Evolutionary conservation across 2,329 filamentous ascomycete genomes (phyloP), one percentile per base, ranked within the genome.

Genomic region (Mycosphaerella sp.): DNA sequence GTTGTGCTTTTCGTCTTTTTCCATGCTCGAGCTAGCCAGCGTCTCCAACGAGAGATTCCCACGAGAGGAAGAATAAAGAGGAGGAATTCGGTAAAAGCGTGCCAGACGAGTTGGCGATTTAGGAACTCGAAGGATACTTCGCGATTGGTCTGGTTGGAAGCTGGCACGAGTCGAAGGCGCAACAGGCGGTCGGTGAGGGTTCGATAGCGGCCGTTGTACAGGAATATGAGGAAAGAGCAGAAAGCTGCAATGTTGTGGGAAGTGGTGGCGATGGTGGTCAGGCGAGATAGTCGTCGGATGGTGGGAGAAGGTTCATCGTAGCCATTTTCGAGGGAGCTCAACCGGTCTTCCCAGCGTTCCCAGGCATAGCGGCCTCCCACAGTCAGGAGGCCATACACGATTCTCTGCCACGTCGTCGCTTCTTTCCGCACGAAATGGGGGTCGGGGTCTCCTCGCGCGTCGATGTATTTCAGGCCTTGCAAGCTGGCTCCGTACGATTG

Each of bases 11-110:
- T 86, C 1, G 87, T 84, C 70, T 85, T 90, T 62, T 87, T 83
- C 89, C 90, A 95, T n/a, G 85, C 83, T 58, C 90, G 81, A 17
- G 81, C 79, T n/a, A 96, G 76, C 86, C 92, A 95, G 61, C 91
- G 81, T 54, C 89, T 82, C 93, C 93, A 98, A 61, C 90, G 82
- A 66, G 87, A 86, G 62, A 98, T 92, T 48, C 93, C 93, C 41
- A 98, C 87, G n/a, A 98, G 80, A 0, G 93, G 93, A n/a, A 98
- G 78, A 14, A 97, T 81, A 70, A 97, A 98, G 32, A 98, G 80
- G n/a, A 98, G 77, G 65, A 98, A 98, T 70, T 98, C 93, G 26
- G 93, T 98, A 66, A 98, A 95, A n/a, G 93, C 93, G 72, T 98
- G 93, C 93, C 93, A 98, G 38, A 98, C 93, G 9, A 98, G 82